phyloP scores from a whole-genome alignment of 148 eudicot genomes.

The Pouteria glomerata region DNA sequence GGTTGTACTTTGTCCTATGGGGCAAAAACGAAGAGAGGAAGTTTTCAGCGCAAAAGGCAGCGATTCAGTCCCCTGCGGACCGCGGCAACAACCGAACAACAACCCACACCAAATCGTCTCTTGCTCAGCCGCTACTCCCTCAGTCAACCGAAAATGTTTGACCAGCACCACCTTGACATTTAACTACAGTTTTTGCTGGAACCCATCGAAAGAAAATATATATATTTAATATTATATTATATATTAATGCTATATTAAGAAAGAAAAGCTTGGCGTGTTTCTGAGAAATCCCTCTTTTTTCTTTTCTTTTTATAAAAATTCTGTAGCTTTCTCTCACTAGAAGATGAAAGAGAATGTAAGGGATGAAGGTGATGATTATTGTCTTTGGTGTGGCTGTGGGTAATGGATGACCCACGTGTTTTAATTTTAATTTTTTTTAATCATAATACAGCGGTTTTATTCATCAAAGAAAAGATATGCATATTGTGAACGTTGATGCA shows the following conservation, averaged over 20 bases:
- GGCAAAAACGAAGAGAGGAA: conserved; percentile 85
- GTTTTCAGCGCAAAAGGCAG: conserved; percentile 45
- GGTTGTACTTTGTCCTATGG: conserved; percentile 89
- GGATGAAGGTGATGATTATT: conserved; percentile 37
- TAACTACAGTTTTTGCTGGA: conserved; percentile 6
- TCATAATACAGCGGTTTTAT: conserved; percentile 30
- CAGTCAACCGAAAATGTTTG: conserved; percentile 69
- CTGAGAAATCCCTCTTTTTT: conserved; percentile 22
- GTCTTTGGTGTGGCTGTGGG: conserved; percentile 30
- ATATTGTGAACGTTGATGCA: conserved; percentile 9
- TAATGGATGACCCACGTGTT: conserved; percentile 22
- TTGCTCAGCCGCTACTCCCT: conserved; percentile 79
- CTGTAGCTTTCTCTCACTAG: conserved; percentile 32
- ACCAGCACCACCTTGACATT: conserved; percentile 2
- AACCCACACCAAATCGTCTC: conserved; percentile 49
- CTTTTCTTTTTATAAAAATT: conserved; percentile 4
- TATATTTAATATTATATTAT: too few species aligned
- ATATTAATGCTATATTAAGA: conserved; percentile 7
- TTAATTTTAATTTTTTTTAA: conserved; percentile 11
- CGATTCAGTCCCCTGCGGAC: conserved; percentile 49
- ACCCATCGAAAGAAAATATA: neutral
- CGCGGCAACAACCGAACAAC: conserved; percentile 46
- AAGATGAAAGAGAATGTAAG: conserved; percentile 16
- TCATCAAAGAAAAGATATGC: conserved; percentile 17
- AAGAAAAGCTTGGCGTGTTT: conserved; percentile 28